Conservation (phyloP, 176 grass and related monocot genomes). For the Avena atlantica region DNA sequence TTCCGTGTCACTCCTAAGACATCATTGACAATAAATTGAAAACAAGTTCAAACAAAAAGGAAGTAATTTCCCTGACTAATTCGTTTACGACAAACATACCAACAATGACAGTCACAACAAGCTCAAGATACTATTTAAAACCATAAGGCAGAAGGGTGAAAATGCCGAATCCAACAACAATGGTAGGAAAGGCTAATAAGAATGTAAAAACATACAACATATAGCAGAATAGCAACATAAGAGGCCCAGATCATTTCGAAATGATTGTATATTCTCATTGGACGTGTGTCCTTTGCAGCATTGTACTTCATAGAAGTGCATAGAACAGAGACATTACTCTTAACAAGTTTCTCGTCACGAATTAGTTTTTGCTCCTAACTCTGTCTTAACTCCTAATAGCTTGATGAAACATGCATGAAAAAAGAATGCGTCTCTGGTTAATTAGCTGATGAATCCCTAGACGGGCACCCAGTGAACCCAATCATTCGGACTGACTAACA, state of each 20-base stretch:
- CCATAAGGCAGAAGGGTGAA: not conserved
- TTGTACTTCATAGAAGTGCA: not conserved
- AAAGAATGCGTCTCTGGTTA: not conserved
- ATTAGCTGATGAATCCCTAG: not conserved
- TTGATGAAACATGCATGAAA: conserved; percentile 4
- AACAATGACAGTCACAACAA: not conserved
- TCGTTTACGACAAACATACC: conserved; percentile 24
- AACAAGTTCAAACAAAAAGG: not conserved
- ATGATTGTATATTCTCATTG: not conserved
- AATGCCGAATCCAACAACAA: not conserved
- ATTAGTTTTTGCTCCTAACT: not conserved
- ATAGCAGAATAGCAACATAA: conserved; percentile 18
- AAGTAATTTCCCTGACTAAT: conserved; percentile 8
- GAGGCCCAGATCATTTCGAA: not conserved
- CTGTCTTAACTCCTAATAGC: not conserved
- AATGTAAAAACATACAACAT: conserved; percentile 1
- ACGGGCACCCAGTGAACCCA: not conserved
- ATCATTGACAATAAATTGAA: conserved; percentile 24
- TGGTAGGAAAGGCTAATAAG: not conserved
- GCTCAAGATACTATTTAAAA: conserved; percentile 19
- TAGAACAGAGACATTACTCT: conserved; percentile 1
- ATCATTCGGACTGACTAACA: not conserved
- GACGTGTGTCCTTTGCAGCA: not conserved
- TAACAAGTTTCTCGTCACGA: not conserved
- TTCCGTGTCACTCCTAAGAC: conserved; percentile 31